Percentiles rank a stretch among this genome's conserved stretches.
These are phyloP conservation scores for Candida incommunis DNA, from an alignment of 805 yeast species.

Conservation along the genomic window DNA sequence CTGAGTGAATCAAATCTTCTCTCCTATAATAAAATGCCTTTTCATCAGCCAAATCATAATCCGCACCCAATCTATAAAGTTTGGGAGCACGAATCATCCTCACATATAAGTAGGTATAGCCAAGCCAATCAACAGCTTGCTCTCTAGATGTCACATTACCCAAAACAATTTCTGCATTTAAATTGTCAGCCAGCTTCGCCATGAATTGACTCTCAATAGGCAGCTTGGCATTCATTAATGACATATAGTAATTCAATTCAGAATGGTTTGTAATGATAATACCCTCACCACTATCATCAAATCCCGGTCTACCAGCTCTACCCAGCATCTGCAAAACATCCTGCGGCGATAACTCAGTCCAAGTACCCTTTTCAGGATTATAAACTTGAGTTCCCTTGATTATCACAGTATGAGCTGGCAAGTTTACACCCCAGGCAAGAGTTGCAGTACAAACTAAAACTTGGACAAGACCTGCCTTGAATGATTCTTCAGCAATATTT, in stretches of 20 bases:
- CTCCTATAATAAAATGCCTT: constrained; percentile 35
- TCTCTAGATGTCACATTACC: constrained; percentile 47
- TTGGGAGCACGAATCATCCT: constrained; percentile 65
- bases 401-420: constrained; percentile 90
- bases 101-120: constrained; percentile 62
- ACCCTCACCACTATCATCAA: constrained; percentile 88
- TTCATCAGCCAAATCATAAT: constrained; percentile 35
- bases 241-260: constrained; percentile 77
- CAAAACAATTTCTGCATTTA: constrained; percentile 77
- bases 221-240: constrained; percentile 77
- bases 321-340: constrained; percentile 96
- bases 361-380: constrained; percentile 76
- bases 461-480: constrained; percentile 77
- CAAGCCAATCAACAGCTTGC: constrained; percentile 73
- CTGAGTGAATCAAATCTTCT: constrained; percentile 62
- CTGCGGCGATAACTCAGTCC: constrained; percentile 90
- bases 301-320: constrained; percentile 94
- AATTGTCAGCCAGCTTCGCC: constrained; percentile 49
- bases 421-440: constrained; percentile 92
- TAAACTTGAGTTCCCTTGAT: constrained; percentile 90
- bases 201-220: constrained; percentile 86
- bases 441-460: constrained; percentile 86
- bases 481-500: constrained; percentile 65
- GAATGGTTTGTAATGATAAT: constrained; percentile 77
- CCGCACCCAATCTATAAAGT: constrained; percentile 61